Conservation (phyloP, 306 rosid genomes). For the Cicer arietinum region DNA sequence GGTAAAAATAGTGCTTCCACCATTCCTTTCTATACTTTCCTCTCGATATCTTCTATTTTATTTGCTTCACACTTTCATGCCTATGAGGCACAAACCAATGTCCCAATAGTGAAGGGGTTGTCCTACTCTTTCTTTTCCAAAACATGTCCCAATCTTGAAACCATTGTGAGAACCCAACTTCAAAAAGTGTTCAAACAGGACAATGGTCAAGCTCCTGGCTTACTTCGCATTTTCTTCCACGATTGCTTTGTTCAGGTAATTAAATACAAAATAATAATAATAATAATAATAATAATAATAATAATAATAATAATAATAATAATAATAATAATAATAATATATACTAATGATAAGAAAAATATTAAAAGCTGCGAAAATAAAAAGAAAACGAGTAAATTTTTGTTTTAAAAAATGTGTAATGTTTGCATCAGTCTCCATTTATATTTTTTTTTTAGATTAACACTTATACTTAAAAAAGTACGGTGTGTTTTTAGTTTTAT, state of each 20-base stretch:
- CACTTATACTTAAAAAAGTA: too few species aligned
- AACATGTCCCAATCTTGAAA: conserved; percentile 58
- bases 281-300: too few species aligned
- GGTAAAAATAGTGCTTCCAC: neutral
- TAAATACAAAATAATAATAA: too few species aligned
- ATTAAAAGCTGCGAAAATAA: too few species aligned
- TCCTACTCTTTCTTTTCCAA: conserved; percentile 55
- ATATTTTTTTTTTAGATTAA: too few species aligned
- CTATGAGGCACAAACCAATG: conserved; percentile 29
- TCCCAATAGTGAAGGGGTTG: conserved; percentile 51
- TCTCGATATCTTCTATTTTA: conserved; percentile 42
- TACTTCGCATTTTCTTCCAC: conserved; percentile 70
- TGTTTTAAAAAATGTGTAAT: too few species aligned
- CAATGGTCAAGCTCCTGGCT: conserved; percentile 64
- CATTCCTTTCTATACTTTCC: neutral
- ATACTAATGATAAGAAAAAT: too few species aligned
- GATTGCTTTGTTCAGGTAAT: conserved; percentile 76
- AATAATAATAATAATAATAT: too few species aligned
- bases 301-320: too few species aligned
- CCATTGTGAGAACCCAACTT: conserved; percentile 57
- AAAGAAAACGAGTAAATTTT: too few species aligned
- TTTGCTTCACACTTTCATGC: conserved; percentile 12
- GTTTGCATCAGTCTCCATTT: too few species aligned
- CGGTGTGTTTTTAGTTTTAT: too few species aligned
- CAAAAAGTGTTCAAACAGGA: conserved; percentile 53